Base-by-base conservation (phyloP, 805 yeast genomes). In the Nakazawaea populi region DNA sequence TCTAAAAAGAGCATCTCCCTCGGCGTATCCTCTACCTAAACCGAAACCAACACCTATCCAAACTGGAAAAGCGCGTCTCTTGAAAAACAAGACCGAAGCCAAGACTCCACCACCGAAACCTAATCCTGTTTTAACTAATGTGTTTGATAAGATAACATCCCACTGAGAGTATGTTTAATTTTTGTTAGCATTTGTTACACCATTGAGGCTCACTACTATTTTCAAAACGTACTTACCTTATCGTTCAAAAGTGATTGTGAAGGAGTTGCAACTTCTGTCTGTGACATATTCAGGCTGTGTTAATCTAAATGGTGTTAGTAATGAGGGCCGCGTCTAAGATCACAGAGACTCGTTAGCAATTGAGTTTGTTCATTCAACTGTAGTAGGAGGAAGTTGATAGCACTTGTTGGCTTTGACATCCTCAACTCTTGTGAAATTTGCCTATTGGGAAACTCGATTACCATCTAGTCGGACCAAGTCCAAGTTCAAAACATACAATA, bases 31-130 rank as follows among this genome's bases (percentile, higher is more conserved):
- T 75, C 97, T 86, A 58, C 99, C 99, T 55, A 91, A 79, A 58
- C 99, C 99, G 63, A 94, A 92, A 38, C 99, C 99, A 57, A 90
- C 73, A 58, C 99, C 99, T 55, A 92, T 71, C 96, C 97, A 91
- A 42, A 92, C 98, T 50, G 99, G 99, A 83, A 90, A 94, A 8
- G 96, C 79, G 71, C 98, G 84, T 77, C 98, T 88, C 69, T 79
- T 89, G 77, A 94, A 94, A 52, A 94, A 72, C 54, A 94, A 71
- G 42, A 91, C 95, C 7, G 97, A 89, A 43, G 95, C 87, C 53
- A 92, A 79, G 35, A 94, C 96, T 71, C 99, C 99, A 44, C 85
- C 94, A 57, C 98, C 98, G 59, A 94, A 85, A 47, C 99, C 99
- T 56, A 94, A 78, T 18, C 97, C 96, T 60, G 97, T 87, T 71